Base-by-base conservation (phyloP, 805 yeast species). In the Monosporozyma aerobia region DNA sequence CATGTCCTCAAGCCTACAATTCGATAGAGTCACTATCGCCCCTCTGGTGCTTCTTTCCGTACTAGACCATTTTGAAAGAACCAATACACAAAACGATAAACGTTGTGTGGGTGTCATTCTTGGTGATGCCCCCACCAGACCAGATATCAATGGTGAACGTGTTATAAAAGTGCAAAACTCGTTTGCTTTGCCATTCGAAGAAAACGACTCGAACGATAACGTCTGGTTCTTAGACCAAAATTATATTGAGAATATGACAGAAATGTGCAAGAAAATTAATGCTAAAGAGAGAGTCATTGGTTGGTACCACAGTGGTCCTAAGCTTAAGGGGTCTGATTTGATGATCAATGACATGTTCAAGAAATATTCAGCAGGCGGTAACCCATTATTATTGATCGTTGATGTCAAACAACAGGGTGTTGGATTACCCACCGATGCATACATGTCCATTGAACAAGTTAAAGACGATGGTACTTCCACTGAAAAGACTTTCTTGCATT, bases 291-390 rank as follows among this genome's bases (percentile, higher is more conserved):
- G 82, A 67, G 77, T 94, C 48, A 83, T 94, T 66, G 99, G 99
- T n/a, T 94, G 99, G 99, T 94, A 94, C 68, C 99, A 94, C 70
- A 85, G 96, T 8, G 99, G 99, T 4, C 97, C 98, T 19, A 90
- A 90, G 68, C 78, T 95, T 58, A 83, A 81, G 61, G 79, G 90
- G 1, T 84, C 95, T 14, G 99, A 94, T 67, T 75, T 94, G 57
- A 87, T 86, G 66, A 94, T 94, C 63, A 92, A 92, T 67, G 97
- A 94, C 58, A 71, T 85, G 51, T 90, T 94, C 75, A 90, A 85
- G 68, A 83, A 80, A 60, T 92, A 90, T 68, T 81, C 90, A 0
- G 71, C 83, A 4, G 81, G 85, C 56, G 59, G 58, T 29, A 63
- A 60, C 14, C 97, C 98, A 4, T 73, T 95, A 50, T 74, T 92